These are phyloP conservation scores for Globisporangium uncinulatum DNA, from an alignment of 352 stramenopile genomes.

Conservation along the genomic window DNA sequence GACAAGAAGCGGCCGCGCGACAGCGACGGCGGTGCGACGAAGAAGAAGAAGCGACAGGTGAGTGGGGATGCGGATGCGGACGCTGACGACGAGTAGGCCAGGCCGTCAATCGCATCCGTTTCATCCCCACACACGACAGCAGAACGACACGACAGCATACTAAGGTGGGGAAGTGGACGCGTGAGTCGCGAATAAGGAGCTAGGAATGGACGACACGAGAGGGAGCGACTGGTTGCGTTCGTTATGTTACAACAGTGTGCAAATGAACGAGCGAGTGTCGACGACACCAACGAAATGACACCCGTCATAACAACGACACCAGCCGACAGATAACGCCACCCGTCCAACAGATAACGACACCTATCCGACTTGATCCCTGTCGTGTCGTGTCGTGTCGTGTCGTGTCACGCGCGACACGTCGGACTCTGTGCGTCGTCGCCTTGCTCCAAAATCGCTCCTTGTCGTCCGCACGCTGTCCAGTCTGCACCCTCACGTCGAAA, in stretches of 20 bases:
- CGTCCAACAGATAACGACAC: background rate
- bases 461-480: background rate
- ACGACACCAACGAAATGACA: background rate
- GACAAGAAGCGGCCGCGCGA: slow-evolving; percentile 18
- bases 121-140: background rate
- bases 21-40: slow-evolving; percentile 19
- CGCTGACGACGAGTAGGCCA: slow-evolving; percentile 7
- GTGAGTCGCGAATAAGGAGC: background rate
- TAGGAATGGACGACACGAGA: background rate
- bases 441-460: slow-evolving; percentile 1
- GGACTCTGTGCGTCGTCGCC: background rate
- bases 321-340: too few species aligned
- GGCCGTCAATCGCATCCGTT: too few species aligned
- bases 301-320: background rate
- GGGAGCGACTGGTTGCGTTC: background rate
- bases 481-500: slow-evolving; percentile 30
- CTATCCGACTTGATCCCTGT: too few species aligned
- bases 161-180: background rate
- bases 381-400: too few species aligned
- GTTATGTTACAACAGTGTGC: slow-evolving; percentile 9
- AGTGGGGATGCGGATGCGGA: slow-evolving; percentile 1
- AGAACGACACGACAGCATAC: background rate
- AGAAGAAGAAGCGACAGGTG: slow-evolving; percentile 10
- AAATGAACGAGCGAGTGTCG: background rate
- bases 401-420: too few species aligned